Percentiles rank a stretch among this genome's conserved stretches.
phyloP scores from a whole-genome alignment of 768 basidiomycete species.

The Tricholoma flavovirens region DNA sequence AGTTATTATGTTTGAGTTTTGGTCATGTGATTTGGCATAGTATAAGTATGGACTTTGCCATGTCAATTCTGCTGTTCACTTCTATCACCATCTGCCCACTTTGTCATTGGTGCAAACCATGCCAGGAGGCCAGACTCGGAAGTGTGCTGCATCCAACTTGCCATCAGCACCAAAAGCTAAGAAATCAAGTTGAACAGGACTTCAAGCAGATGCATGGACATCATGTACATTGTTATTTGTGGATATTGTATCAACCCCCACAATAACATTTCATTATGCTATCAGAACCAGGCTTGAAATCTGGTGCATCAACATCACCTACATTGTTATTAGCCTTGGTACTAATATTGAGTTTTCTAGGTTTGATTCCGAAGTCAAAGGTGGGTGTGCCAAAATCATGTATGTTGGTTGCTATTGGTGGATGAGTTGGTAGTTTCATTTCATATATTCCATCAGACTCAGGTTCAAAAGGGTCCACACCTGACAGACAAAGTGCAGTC shows the following conservation, averaged over 20 bases:
- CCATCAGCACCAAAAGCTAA: not conserved
- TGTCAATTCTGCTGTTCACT: no score
- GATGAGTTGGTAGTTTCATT: not conserved
- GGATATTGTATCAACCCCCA: not conserved
- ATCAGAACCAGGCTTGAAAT: not conserved
- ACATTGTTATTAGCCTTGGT: not conserved
- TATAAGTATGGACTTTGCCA: no score
- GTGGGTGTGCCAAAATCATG: not conserved
- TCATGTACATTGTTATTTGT: not conserved
- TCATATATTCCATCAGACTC: not conserved
- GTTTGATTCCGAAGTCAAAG: not conserved
- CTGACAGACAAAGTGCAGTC: no score
- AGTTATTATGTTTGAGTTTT: not conserved
- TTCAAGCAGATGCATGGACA: not conserved
- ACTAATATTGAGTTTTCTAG: not conserved
- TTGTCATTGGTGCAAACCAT: no score
- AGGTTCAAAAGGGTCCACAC: not conserved
- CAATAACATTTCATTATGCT: not conserved
- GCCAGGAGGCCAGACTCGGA: no score
- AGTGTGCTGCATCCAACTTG: not conserved
- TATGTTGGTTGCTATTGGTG: not conserved
- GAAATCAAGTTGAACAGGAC: not conserved
- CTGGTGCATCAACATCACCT: not conserved
- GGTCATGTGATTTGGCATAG: no score
- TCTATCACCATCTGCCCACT: no score